These are phyloP conservation scores for Beauveria pseudobassiana DNA, from an alignment of 2,329 filamentous ascomycete genomes.

Conservation along the genomic window DNA sequence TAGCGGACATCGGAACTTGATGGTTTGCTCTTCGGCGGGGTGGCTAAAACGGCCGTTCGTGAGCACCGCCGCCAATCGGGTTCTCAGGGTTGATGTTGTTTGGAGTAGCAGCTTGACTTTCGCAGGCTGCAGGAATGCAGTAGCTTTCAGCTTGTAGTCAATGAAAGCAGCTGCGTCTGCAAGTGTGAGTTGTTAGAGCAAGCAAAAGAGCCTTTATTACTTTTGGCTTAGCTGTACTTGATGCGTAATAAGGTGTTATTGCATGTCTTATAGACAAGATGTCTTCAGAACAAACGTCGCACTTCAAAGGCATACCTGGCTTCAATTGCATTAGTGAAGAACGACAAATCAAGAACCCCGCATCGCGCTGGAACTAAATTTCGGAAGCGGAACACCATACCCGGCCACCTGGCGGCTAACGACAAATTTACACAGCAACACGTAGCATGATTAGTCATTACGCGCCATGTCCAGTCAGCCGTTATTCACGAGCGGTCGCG, in stretches of 20 bases:
- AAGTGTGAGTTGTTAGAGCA: not conserved
- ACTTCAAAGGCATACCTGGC: not conserved
- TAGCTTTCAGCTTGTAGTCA: not conserved
- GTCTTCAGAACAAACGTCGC: not conserved
- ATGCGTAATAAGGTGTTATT: not conserved
- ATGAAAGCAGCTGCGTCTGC: not conserved
- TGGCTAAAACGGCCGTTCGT: not conserved
- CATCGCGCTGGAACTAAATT: not conserved
- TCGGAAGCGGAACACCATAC: not conserved
- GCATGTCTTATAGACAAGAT: not conserved
- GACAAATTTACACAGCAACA: too few species aligned
- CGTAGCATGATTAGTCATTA: too few species aligned
- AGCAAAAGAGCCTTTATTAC: too few species aligned
- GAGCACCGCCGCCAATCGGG: not conserved
- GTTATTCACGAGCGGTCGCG: too few species aligned
- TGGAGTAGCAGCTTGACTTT: not conserved
- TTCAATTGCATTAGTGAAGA: not conserved
- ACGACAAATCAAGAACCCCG: not conserved
- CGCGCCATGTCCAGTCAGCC: too few species aligned
- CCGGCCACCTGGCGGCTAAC: too few species aligned
- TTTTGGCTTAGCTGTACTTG: not conserved
- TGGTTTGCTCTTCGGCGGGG: not conserved
- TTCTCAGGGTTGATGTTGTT: not conserved
- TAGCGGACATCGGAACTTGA: not conserved
- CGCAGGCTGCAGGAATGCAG: not conserved